Conservation (phyloP, 495 filamentous ascomycete species). For the Podospora fimiseda region DNA sequence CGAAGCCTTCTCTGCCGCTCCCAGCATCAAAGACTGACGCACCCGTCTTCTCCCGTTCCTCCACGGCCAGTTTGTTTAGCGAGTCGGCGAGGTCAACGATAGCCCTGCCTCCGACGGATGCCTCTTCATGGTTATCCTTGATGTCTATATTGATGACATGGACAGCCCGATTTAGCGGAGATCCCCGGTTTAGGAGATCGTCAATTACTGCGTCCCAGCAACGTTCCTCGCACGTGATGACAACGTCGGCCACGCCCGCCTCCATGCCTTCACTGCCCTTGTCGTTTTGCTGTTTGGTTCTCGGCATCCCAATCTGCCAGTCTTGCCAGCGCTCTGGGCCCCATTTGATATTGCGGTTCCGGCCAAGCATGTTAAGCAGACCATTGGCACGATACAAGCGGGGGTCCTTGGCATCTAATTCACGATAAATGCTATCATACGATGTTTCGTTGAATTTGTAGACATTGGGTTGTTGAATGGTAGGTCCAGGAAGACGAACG, state of each 20-base stretch:
- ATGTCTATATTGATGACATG: slow-evolving; percentile 98
- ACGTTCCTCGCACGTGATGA: slow-evolving; percentile 95
- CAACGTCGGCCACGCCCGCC: slow-evolving; percentile 84
- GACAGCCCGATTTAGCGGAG: slow-evolving; percentile 79
- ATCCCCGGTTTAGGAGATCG: slow-evolving; percentile 78
- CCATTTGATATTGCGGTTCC: slow-evolving; percentile 88
- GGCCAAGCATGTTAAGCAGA: slow-evolving; percentile 87
- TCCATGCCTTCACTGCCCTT: slow-evolving; percentile 74
- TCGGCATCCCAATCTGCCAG: slow-evolving; percentile 82
- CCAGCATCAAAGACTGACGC: slow-evolving; percentile 62
- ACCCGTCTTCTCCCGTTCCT: slow-evolving; percentile 64
- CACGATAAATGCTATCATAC: slow-evolving; percentile 86
- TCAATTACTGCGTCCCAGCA: slow-evolving; percentile 99
- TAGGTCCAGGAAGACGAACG: slow-evolving; percentile 88
- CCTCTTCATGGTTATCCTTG: slow-evolving; percentile 97
- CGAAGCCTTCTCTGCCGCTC: slow-evolving; percentile 66
- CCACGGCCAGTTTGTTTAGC: slow-evolving; percentile 72
- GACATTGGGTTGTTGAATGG: slow-evolving; percentile 88
- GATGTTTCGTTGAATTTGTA: slow-evolving; percentile 95
- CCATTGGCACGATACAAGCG: slow-evolving; percentile 88
- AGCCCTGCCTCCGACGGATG: slow-evolving; percentile 78
- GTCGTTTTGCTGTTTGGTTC: slow-evolving; percentile 58
- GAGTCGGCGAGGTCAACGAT: slow-evolving; percentile 88
- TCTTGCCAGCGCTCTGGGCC: slow-evolving; percentile 98
- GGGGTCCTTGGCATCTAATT: slow-evolving; percentile 77